phyloP scores from a whole-genome alignment of 192 early-diverging fungal species.

The Mortierella antarctica region DNA sequence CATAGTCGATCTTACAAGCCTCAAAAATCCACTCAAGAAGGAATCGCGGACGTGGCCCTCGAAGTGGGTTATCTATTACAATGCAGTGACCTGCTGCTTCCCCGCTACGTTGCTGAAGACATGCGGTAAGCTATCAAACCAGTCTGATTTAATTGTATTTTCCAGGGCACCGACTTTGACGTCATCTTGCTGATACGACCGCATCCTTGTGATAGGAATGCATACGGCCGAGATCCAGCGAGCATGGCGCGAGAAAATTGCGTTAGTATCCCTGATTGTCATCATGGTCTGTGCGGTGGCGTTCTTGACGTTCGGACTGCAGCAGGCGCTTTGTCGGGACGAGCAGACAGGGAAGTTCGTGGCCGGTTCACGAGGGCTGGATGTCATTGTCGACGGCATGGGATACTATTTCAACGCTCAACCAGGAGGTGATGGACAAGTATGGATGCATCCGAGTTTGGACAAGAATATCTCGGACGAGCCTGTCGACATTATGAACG shows the following conservation, averaged over 20 bases:
- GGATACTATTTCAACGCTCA: slow-evolving; percentile 69
- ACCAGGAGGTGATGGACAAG: slow-evolving; percentile 23
- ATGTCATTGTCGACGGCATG: slow-evolving; percentile 70
- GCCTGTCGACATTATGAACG: slow-evolving; percentile 61
- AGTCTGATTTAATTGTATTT: background rate
- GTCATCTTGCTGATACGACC: background rate
- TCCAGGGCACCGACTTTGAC: background rate
- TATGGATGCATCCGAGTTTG: slow-evolving; percentile 54
- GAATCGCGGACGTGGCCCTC: slow-evolving; percentile 40
- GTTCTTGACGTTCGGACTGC: slow-evolving; percentile 89
- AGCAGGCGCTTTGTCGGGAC: slow-evolving; percentile 68
- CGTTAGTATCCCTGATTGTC: slow-evolving; percentile 82
- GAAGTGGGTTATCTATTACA: slow-evolving; percentile 57
- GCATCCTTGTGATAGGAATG: slow-evolving; percentile 61
- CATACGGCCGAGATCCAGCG: slow-evolving; percentile 65
- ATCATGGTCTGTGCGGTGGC: slow-evolving; percentile 78
- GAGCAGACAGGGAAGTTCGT: slow-evolving; percentile 52
- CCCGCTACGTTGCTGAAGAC: slow-evolving; percentile 40
- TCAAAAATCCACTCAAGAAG: slow-evolving; percentile 51
- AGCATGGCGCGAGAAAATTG: slow-evolving; percentile 96
- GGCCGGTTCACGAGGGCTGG: slow-evolving; percentile 46
- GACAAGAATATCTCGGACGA: slow-evolving; percentile 17
- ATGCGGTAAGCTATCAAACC: slow-evolving; percentile 43
- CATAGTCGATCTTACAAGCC: slow-evolving; percentile 33
- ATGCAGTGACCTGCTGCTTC: slow-evolving; percentile 57